Conservation (phyloP, 768 basidiomycete species). For the Auricularia sp. region DNA sequence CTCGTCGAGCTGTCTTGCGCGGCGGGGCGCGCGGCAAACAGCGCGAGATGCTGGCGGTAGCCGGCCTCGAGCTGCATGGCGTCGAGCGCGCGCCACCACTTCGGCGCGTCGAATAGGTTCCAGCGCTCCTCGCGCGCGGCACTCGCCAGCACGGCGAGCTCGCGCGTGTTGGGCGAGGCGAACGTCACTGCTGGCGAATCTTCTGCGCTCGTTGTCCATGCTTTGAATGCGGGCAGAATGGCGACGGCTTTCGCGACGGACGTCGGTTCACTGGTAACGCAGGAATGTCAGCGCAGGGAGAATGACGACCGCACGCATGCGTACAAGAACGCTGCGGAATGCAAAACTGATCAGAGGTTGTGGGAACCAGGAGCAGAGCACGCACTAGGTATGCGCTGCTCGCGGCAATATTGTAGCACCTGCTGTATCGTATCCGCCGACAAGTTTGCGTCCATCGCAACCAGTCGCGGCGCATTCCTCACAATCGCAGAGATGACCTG, state of each 20-base stretch:
- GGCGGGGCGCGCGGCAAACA: constrained; percentile 39
- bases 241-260: constrained; percentile 69
- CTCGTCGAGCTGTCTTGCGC: constrained; percentile 26
- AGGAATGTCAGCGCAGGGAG: constrained; percentile 3
- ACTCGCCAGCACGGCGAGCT: constrained; percentile 41
- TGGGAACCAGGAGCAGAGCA: constrained; percentile 6
- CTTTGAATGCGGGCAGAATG: constrained; percentile 48
- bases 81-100: constrained; percentile 61
- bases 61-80: constrained; percentile 51
- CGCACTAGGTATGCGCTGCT: constrained; percentile 44
- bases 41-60: constrained; percentile 58
- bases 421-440: constrained; percentile 39
- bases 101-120: constrained; percentile 40
- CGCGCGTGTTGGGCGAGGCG: constrained; percentile 77
- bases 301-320: constrained; percentile 15
- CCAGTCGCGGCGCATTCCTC: constrained; percentile 39
- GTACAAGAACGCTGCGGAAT: constrained; percentile 76
- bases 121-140: constrained; percentile 30
- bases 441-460: constrained; percentile 73
- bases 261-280: constrained; percentile 71
- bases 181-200: constrained; percentile 47
- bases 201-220: constrained; percentile 20
- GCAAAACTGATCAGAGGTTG: background rate
- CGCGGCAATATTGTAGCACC: constrained; percentile 42
- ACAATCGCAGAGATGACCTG: constrained; percentile 46